Percentiles rank a stretch among this genome's conserved stretches.
These are phyloP conservation scores for Sonneratia caseolaris DNA, from an alignment of 345 rosid genomes.

Conservation along the genomic window DNA sequence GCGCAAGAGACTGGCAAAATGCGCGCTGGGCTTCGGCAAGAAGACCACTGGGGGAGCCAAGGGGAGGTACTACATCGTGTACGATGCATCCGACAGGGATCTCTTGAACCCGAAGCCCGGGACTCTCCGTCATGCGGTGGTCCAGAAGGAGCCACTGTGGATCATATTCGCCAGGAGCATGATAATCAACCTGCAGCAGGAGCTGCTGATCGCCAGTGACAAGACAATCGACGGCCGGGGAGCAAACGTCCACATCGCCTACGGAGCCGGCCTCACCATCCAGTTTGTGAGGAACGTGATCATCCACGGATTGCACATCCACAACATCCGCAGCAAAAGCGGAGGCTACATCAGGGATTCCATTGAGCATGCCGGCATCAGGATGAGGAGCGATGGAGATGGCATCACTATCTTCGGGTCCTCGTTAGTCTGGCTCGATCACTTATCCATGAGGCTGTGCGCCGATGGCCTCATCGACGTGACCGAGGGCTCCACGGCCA, in stretches of 20 bases:
- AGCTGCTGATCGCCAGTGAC: conserved; percentile 37
- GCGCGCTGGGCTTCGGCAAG: conserved; percentile 64
- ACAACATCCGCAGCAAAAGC: conserved; percentile 22
- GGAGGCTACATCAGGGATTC: conserved; percentile 77
- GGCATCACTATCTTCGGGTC: conserved; percentile 33
- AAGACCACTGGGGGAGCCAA: conserved; percentile 49
- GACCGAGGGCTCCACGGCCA: conserved; percentile 27
- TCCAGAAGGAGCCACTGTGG: conserved; percentile 61
- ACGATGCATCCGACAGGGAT: conserved; percentile 39
- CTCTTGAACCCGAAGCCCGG: conserved; percentile 53
- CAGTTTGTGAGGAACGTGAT: conserved; percentile 61
- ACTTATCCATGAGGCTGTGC: conserved; percentile 27
- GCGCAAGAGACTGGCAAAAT: conserved; percentile 41
- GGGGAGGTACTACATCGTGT: conserved; percentile 49
- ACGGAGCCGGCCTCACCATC: conserved; percentile 54
- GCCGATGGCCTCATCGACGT: conserved; percentile 37
- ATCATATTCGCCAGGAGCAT: conserved; percentile 53
- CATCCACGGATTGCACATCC: conserved; percentile 50
- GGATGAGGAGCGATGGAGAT: conserved; percentile 28
- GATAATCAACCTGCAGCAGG: conserved; percentile 52
- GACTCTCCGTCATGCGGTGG: conserved; percentile 69
- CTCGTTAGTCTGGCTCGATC: conserved; percentile 31
- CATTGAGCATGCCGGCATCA: conserved; percentile 35
- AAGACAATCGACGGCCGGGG: conserved; percentile 88
- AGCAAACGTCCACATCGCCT: conserved; percentile 42